phyloP scores from a whole-genome alignment of 768 basidiomycete species.

The Agrocybe praecox region DNA sequence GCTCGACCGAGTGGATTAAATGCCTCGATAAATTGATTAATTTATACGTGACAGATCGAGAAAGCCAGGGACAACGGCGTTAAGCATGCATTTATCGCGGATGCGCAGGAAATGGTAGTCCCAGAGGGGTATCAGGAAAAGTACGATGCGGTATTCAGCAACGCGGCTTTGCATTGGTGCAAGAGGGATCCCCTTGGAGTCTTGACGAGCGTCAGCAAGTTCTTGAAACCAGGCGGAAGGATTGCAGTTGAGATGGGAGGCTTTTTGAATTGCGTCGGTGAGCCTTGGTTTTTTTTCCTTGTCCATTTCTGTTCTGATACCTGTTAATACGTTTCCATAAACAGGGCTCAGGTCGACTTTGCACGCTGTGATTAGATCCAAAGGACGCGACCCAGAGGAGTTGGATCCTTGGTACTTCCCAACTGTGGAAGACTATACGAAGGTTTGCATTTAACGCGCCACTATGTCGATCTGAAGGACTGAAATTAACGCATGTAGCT shows the following conservation, averaged over 20 bases:
- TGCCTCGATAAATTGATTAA: background rate
- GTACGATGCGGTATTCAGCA: conserved; percentile 81
- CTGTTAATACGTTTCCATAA: background rate
- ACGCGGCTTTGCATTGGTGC: conserved; percentile 86
- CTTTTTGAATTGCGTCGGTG: conserved; percentile 60
- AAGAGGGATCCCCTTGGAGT: conserved; percentile 72
- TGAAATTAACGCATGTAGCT: conserved; percentile 38
- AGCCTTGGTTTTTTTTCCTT: conserved; percentile 44
- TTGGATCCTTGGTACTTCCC: conserved; percentile 90
- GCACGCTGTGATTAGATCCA: conserved; percentile 49
- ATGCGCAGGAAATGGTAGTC: conserved; percentile 51
- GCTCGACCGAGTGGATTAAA: background rate
- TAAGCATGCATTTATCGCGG: conserved; percentile 48
- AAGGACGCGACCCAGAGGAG: conserved; percentile 57
- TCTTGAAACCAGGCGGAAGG: conserved; percentile 71
- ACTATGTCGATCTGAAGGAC: background rate
- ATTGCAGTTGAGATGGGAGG: conserved; percentile 82
- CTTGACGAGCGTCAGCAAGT: conserved; percentile 54
- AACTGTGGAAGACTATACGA: conserved; percentile 63
- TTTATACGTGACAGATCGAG: conserved; percentile 42
- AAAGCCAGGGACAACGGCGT: conserved; percentile 53
- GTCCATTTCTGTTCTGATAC: background rate
- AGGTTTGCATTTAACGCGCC: conserved; percentile 32
- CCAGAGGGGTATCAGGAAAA: conserved; percentile 38
- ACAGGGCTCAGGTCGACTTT: conserved; percentile 65